Base-by-base conservation (phyloP, 352 stramenopile species). In the Globisporangium nagaii region DNA sequence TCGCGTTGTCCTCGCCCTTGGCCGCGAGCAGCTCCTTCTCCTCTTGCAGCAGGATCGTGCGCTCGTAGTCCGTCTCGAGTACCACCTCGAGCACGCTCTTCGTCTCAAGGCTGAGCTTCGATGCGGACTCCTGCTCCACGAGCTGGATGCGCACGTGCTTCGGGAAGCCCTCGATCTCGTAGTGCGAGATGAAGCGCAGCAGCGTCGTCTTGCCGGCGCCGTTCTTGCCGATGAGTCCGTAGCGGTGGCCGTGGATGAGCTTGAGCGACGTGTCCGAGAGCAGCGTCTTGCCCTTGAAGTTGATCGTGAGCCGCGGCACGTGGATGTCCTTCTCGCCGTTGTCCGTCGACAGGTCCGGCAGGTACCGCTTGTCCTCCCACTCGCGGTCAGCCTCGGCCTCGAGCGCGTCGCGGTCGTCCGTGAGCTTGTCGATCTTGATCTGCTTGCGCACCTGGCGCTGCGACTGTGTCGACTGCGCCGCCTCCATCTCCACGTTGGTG, bases 161-260 rank as follows among this genome's bases (percentile, higher is more conserved):
- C 9, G 96, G 96, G 73, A 99, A 98, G 3, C 95, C 95, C 48
- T 98, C 93, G 43, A 99, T 90, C 66, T 98, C 84, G 70, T 98
- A 97, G 61, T 93, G 86, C 30, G 95, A 96, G 63, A 99, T 98
- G 57, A 89, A 93, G 45, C 96, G 88, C 25, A 99, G 67, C 28
- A 99, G 68, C 22, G 96, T 99, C 39, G 96, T 98, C 66, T 98
- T 98, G 15, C 92, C 91, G 4, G 74, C 74, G 28, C 83, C 82
- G 62, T 95, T 93, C 69, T 97, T 97, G 40, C 96, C 96, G 35
- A 98, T 91, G 20, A 98, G 79, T 57, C 94, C 93, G 64, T 98
- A 96, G 7, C 86, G 79, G 11, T 83, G 75, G 17, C 87, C 88
- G 20, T 73, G 63, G 22, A 91, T 70, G 49, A 97, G 80, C 71